Base-by-base conservation (phyloP, 306 rosid genomes). In the Vachellia collinsii region DNA sequence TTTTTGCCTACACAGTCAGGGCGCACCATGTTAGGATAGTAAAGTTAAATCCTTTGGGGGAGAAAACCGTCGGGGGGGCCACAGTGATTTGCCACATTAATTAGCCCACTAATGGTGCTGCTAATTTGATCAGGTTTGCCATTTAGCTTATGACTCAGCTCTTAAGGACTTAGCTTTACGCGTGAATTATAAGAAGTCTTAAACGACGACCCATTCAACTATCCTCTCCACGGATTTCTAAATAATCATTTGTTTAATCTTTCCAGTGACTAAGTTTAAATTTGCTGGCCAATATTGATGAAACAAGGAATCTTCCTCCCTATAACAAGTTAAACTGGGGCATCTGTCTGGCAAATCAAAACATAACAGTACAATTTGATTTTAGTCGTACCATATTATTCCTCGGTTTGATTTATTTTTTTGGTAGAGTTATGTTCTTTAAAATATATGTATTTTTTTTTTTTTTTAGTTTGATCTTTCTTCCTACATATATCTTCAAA, bases 201-300 rank as follows among this genome's bases (percentile, higher is more conserved):
- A 46, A 16, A 16, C 44, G 72, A 44, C 44, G 72, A 44, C 72
- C 37, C 66, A 3, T 64, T 64, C 81, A 69, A 62, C 56, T 1
- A 66, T 70, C 76, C 22, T 25, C 34, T 3, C 13, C 48, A 67
- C 50, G 19, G 39, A 2, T 3, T 58, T 10, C 14, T 8, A 34
- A 6, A 3, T 14, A 14, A 50, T 14, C 6, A 46, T 44, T 34
- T 22, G 6, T 22, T 20, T 43, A 36, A 29, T 64, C 12, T 44
- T 70, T 44, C 11, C 56, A 19, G 47, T 5, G 2, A 70, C 19
- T 11, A 20, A 44, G 74, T 6, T 23, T 46, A 23, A 43, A 10
- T 25, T 25, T 29, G 20, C 68, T 62, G 9, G 2, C 9, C 10
- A 4, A 41, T 29, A 3, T 48, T 42, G 8, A 10, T 11, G 2